Evolutionary conservation across 2,329 filamentous ascomycete genomes (phyloP).

Genomic region (Eutypa lata): DNA sequence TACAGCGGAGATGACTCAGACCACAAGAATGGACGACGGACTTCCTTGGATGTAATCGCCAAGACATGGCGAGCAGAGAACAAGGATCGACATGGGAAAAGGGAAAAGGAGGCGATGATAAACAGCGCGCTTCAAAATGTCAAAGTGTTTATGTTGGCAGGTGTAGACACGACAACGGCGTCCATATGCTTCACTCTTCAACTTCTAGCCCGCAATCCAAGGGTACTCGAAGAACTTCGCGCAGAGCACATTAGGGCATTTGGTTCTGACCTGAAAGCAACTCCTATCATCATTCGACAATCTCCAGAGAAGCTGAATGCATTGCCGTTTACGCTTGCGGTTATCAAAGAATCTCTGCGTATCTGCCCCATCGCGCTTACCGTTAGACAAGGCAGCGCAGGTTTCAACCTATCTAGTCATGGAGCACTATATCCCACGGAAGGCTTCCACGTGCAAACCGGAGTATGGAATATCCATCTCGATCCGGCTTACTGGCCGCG

Average conservation of each 20-base stretch:
- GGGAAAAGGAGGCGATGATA: not conserved
- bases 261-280: not conserved
- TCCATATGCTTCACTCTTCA: not conserved
- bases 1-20: not conserved
- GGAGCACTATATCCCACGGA: not conserved
- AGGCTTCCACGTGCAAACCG: not conserved
- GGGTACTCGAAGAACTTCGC: not conserved
- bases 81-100: not conserved
- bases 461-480: not conserved
- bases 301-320: not conserved
- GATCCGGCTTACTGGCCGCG: conserved; percentile 29
- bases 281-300: not conserved
- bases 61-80: not conserved
- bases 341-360: not conserved
- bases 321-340: not conserved
- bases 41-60: not conserved
- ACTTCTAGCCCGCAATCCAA: not conserved
- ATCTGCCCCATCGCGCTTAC: not conserved
- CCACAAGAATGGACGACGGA: not conserved
- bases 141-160: not conserved
- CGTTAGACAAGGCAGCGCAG: not conserved
- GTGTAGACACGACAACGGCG: not conserved
- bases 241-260: not conserved
- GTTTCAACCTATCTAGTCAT: not conserved
- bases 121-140: not conserved